phyloP scores from a whole-genome alignment of 306 rosid species.

The Mucuna pruriens region DNA sequence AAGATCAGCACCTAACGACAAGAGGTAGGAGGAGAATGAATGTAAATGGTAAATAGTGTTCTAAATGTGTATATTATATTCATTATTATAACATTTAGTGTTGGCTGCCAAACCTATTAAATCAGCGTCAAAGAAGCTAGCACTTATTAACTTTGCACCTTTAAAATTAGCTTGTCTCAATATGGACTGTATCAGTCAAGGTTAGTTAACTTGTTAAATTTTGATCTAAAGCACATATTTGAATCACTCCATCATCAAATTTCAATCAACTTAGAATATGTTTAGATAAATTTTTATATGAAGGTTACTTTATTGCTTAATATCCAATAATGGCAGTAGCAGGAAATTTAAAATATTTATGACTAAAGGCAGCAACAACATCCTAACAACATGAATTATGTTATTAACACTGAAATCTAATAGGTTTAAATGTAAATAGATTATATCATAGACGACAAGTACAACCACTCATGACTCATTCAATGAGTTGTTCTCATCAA shows the following conservation, averaged over 20 bases:
- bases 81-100: neutral
- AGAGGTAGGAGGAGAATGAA: slow-evolving; percentile 11
- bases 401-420: no score
- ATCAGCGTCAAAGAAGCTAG: slow-evolving; percentile 97
- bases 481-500: no score
- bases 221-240: slow-evolving; percentile 9
- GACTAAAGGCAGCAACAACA: no score
- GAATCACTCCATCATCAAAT: slow-evolving; percentile 3
- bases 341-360: no score
- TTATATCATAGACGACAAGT: no score
- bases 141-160: slow-evolving; percentile 89
- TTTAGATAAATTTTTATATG: no score
- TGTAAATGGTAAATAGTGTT: neutral
- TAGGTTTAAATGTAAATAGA: no score
- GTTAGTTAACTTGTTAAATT: slow-evolving; percentile 16
- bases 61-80: neutral
- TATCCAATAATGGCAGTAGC: no score
- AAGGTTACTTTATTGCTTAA: no score
- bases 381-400: no score
- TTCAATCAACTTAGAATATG: neutral
- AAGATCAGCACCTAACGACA: slow-evolving; percentile 67
- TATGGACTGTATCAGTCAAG: slow-evolving; percentile 74
- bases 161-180: slow-evolving; percentile 82
- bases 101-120: slow-evolving; percentile 69
- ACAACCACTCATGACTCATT: no score